Evolutionary conservation across 495 filamentous ascomycete genomes (phyloP).

Genomic region (Collariella sp.): DNA sequence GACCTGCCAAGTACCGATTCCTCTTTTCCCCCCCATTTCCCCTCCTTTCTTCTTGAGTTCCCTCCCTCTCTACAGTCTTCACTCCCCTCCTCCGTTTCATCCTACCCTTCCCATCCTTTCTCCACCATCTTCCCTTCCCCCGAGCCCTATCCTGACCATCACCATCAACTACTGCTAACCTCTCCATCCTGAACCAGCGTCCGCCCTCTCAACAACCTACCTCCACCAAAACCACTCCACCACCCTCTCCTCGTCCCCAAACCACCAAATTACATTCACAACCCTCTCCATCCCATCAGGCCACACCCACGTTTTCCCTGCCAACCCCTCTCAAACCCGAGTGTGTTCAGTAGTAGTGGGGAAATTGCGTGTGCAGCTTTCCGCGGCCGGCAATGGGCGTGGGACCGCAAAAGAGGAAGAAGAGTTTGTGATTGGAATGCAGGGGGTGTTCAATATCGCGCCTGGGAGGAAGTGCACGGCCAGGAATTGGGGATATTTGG

Average conservation of each 20-base stretch:
- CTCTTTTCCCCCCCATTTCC: no score
- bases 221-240: slow-evolving; percentile 20
- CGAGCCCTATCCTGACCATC: background rate
- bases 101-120: no score
- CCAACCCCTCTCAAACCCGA: slow-evolving; percentile 10
- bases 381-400: no score
- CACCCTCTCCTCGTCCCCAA: slow-evolving; percentile 11
- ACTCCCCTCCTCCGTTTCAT: no score
- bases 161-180: background rate
- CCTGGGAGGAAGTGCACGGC: slow-evolving; percentile 16
- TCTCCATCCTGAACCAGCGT: background rate
- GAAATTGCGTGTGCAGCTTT: slow-evolving; percentile 25
- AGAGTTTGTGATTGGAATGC: slow-evolving; percentile 21
- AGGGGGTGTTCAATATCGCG: slow-evolving; percentile 21
- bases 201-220: slow-evolving; percentile 24
- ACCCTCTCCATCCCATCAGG: slow-evolving; percentile 23
- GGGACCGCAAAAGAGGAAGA: slow-evolving; percentile 8
- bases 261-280: slow-evolving; percentile 19
- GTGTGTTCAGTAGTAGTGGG: slow-evolving; percentile 23
- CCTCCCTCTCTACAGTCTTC: no score
- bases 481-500: slow-evolving; percentile 22
- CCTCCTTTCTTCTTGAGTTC: no score
- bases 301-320: slow-evolving; percentile 10
- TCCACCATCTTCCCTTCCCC: no score
- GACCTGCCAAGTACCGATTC: background rate